Conservation (phyloP, 345 rosid genomes). For the Moricandia moricandioides region DNA sequence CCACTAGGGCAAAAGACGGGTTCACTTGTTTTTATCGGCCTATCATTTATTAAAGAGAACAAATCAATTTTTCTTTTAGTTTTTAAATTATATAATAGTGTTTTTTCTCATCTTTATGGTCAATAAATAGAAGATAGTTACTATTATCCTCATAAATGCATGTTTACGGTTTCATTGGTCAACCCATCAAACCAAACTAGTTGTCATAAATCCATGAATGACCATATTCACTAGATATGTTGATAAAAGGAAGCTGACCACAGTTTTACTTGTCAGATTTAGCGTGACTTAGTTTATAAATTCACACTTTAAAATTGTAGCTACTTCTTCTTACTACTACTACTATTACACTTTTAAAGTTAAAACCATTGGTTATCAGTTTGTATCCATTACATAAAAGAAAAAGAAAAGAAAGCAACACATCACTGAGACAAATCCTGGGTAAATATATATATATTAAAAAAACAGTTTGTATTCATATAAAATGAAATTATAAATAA, state of each 20-base stretch:
- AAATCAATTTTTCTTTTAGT: too few relatives aligned
- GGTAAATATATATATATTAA: neutral
- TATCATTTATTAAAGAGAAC: neutral
- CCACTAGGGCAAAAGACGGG: slow-evolving; percentile 34
- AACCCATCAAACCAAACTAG: slow-evolving; percentile 19
- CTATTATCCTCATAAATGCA: neutral
- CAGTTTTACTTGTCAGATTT: neutral
- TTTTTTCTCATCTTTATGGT: neutral
- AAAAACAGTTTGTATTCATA: slow-evolving; percentile 1
- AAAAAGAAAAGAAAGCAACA: neutral
- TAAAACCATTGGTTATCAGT: slow-evolving; percentile 1
- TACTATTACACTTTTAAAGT: neutral
- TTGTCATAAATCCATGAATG: neutral
- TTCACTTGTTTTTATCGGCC: neutral
- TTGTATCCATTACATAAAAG: slow-evolving; percentile 12
- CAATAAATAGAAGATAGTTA: neutral
- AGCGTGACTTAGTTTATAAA: neutral
- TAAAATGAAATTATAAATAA: slow-evolving; percentile 5
- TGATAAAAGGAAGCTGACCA: neutral
- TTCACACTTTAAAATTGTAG: neutral
- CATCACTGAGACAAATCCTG: slow-evolving; percentile 24
- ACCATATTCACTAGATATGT: neutral
- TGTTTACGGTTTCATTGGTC: slow-evolving; percentile 15
- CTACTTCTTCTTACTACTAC: neutral
- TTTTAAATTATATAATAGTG: too few relatives aligned